These are phyloP conservation scores for Ceriops zippeliana DNA, from an alignment of 345 rosid species.

Conservation along the genomic window DNA sequence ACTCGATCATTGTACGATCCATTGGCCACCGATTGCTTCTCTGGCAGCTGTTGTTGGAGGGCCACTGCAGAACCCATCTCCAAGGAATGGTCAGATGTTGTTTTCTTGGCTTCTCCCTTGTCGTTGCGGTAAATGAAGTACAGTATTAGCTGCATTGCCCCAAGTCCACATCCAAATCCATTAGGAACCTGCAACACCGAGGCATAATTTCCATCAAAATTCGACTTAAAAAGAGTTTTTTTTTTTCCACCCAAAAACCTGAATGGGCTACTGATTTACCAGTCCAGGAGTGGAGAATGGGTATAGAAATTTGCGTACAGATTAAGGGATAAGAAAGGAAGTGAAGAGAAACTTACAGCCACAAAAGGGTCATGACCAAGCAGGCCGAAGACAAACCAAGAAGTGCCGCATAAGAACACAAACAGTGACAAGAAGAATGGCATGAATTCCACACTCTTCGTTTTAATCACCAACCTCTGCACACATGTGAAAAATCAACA, in stretches of 20 bases:
- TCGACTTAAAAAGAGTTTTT: too few relatives aligned
- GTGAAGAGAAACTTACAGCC: conserved; percentile 48
- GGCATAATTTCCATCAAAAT: not conserved
- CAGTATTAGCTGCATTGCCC: conserved; percentile 66
- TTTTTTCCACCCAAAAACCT: not conserved
- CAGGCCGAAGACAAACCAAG: conserved; percentile 87
- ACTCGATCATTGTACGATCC: conserved; percentile 30
- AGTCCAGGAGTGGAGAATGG: not conserved
- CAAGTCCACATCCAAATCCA: conserved; percentile 81
- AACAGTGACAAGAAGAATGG: conserved; percentile 91
- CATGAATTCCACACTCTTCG: conserved; percentile 95
- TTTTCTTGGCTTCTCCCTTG: conserved; percentile 35
- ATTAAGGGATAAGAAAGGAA: not conserved
- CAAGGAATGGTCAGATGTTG: conserved; percentile 12
- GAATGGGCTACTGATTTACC: not conserved
- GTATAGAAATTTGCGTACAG: not conserved
- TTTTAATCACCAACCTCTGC: conserved; percentile 87
- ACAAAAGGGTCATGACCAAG: conserved; percentile 83
- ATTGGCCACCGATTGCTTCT: conserved; percentile 27
- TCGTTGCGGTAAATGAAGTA: conserved; percentile 68
- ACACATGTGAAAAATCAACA: not conserved
- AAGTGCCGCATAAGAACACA: conserved; percentile 90
- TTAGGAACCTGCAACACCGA: conserved; percentile 63
- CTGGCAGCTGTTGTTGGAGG: conserved; percentile 20
- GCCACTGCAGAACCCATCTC: conserved; percentile 38